Base-by-base conservation (phyloP, 768 basidiomycete genomes). In the Jaapia argillacea region DNA sequence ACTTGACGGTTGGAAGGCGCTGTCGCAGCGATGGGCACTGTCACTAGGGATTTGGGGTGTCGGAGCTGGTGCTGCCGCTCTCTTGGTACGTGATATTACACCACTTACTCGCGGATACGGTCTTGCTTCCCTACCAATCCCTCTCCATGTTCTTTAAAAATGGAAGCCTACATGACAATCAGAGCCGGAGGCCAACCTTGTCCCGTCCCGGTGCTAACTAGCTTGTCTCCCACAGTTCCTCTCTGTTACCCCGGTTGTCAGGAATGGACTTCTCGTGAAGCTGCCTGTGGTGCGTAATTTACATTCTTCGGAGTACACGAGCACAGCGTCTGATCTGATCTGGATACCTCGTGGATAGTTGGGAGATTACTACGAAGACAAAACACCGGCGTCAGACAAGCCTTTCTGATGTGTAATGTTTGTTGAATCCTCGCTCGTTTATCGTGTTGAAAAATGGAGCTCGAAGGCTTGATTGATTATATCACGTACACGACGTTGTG, bases 171-270 rank as follows among this genome's bases (percentile, higher is more conserved):
- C n/a, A n/a, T n/a, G n/a, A n/a, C n/a, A n/a, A n/a, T n/a, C n/a
- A n/a, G n/a, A n/a, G n/a, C n/a, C n/a, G n/a, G n/a, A n/a, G n/a
- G n/a, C n/a, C n/a, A n/a, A n/a, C n/a, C n/a, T n/a, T n/a, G n/a
- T n/a, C n/a, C n/a, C n/a, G n/a, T n/a, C n/a, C n/a, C n/a, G n/a
- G n/a, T n/a, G n/a, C n/a, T n/a, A n/a, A n/a, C n/a, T n/a, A n/a
- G n/a, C n/a, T n/a, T n/a, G n/a, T n/a, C n/a, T n/a, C n/a, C n/a
- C n/a, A n/a, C 51, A 87, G 83, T 50, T 89, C 26, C 71, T 89
- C 41, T 89, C 87, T 4, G 84, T 85, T 39, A 89, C 86, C 1
- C 88, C 88, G n/a, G 70, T 88, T 35, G 82, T 91, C 50, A 82
- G 77, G 64, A 77, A 79, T 33, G 82, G 78, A 55, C 56, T 90